phyloP scores from a whole-genome alignment of 73 alveolate species.

The Paramecium sexaurelia region DNA sequence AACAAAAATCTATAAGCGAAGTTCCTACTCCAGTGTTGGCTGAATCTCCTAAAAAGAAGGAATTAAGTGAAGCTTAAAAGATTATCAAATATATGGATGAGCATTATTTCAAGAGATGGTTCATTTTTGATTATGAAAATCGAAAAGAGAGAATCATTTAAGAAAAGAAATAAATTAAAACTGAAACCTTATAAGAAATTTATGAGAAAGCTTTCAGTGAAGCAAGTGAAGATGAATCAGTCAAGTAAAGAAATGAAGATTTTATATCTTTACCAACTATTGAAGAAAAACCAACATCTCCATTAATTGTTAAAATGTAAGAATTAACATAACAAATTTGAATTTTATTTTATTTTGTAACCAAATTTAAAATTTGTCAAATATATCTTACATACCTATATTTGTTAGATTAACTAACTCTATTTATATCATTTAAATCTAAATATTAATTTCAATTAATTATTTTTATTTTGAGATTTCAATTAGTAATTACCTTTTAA shows the following conservation, averaged over 20 bases:
- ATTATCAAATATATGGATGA: conserved; percentile 62
- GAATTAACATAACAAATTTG: conserved; percentile 47
- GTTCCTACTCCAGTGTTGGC: background rate
- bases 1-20: background rate
- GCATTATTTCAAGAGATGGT: conserved; percentile 47
- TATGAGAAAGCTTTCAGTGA: conserved; percentile 61
- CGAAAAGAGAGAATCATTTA: conserved; percentile 29
- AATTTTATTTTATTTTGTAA: background rate
- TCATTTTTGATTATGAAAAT: conserved; percentile 62
- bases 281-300: background rate
- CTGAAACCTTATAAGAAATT: conserved; percentile 38
- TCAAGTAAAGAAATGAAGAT: conserved; percentile 7
- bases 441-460: no score
- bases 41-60: conserved; percentile 22
- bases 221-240: conserved; percentile 42
- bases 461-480: no score
- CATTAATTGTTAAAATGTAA: conserved; percentile 3
- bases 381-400: background rate
- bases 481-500: no score
- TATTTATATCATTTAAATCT: no score
- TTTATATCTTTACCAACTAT: background rate
- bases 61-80: conserved; percentile 22
- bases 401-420: background rate
- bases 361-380: background rate
- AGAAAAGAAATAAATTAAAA: conserved; percentile 57